phyloP scores from a whole-genome alignment of 2,329 filamentous ascomycete species.

The Lachnellula willkommii region DNA sequence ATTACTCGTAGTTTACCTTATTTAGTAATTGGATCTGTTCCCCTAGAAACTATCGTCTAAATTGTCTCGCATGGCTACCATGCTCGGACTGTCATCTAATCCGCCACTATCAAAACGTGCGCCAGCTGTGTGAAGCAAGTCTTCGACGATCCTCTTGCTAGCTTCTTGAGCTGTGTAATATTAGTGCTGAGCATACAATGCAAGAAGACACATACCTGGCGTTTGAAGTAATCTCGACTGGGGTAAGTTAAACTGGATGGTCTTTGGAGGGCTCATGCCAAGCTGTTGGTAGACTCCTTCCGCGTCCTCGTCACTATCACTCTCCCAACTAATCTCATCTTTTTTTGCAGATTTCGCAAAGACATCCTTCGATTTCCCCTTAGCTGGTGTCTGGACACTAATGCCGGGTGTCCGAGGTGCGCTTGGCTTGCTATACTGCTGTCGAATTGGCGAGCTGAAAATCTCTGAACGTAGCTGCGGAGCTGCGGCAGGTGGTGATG shows the following conservation, averaged over 20 bases:
- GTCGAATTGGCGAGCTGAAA: conserved; percentile 68
- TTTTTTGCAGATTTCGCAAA: conserved; percentile 35
- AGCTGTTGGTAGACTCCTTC: conserved; percentile 53
- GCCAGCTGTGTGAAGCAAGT: conserved; percentile 71
- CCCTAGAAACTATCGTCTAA: conserved; percentile 56
- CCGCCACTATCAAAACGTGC: conserved; percentile 52
- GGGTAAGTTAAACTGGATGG: conserved; percentile 78
- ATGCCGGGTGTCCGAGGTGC: conserved; percentile 70
- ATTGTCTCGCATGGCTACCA: conserved; percentile 60
- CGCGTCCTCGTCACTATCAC: conserved; percentile 55
- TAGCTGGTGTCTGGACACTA: conserved; percentile 74
- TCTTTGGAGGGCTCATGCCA: conserved; percentile 87
- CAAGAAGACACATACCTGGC: conserved; percentile 51
- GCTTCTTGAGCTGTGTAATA: conserved; percentile 63
- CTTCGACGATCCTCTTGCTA: conserved; percentile 74
- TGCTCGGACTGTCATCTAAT: conserved; percentile 57
- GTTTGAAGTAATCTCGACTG: conserved; percentile 75
- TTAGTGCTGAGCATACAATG: conserved; percentile 4
- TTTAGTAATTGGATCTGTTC: conserved; percentile 16
- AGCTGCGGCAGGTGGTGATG: conserved; percentile 71
- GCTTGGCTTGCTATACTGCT: conserved; percentile 30
- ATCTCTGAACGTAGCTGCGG: conserved; percentile 81
- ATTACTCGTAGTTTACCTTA: not conserved
- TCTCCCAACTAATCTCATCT: conserved; percentile 67
- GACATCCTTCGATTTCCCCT: conserved; percentile 46